Evolutionary conservation across 768 basidiomycete species (phyloP).

Genomic region (Boletus tomentosulus): DNA sequence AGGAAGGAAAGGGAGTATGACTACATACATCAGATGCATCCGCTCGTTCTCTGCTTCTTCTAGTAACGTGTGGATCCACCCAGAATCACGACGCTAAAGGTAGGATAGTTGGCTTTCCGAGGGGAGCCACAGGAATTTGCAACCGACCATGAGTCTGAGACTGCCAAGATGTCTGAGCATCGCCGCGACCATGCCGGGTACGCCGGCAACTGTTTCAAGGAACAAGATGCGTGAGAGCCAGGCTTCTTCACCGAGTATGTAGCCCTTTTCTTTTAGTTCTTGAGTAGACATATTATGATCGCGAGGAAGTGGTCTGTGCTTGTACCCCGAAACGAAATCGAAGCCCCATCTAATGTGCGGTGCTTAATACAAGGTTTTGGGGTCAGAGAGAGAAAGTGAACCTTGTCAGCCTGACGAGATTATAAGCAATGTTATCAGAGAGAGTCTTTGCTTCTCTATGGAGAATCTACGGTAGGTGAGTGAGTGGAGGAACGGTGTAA

Average conservation of each 20-base stretch:
- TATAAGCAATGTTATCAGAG: slow-evolving; percentile 68
- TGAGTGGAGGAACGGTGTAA: neutral
- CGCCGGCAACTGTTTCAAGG: slow-evolving; percentile 89
- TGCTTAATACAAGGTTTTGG: slow-evolving; percentile 2
- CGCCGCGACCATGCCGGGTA: slow-evolving; percentile 94
- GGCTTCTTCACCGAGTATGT: slow-evolving; percentile 64
- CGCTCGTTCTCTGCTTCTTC: slow-evolving; percentile 97
- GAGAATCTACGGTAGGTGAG: slow-evolving; percentile 50
- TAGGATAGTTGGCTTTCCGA: slow-evolving; percentile 4
- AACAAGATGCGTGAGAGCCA: slow-evolving; percentile 73
- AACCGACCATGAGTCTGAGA: slow-evolving; percentile 77
- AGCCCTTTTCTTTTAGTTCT: slow-evolving; percentile 71
- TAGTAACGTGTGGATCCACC: slow-evolving; percentile 90
- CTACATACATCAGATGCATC: slow-evolving; percentile 80
- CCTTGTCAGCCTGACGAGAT: slow-evolving; percentile 57
- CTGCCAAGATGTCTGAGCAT: slow-evolving; percentile 84
- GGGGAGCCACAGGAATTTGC: slow-evolving; percentile 6
- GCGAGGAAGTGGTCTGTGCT: slow-evolving; percentile 62
- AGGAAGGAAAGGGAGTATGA: slow-evolving; percentile 1
- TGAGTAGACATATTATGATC: slow-evolving; percentile 61
- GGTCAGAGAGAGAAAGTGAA: slow-evolving; percentile 16
- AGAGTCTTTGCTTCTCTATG: slow-evolving; percentile 60
- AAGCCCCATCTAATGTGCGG: slow-evolving; percentile 52
- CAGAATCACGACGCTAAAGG: slow-evolving; percentile 47
- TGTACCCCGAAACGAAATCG: slow-evolving; percentile 84